Evolutionary conservation across 2,329 filamentous ascomycete genomes (phyloP), one percentile per base, ranked within the genome.

Genomic region (Trichoderma guizhouense): DNA sequence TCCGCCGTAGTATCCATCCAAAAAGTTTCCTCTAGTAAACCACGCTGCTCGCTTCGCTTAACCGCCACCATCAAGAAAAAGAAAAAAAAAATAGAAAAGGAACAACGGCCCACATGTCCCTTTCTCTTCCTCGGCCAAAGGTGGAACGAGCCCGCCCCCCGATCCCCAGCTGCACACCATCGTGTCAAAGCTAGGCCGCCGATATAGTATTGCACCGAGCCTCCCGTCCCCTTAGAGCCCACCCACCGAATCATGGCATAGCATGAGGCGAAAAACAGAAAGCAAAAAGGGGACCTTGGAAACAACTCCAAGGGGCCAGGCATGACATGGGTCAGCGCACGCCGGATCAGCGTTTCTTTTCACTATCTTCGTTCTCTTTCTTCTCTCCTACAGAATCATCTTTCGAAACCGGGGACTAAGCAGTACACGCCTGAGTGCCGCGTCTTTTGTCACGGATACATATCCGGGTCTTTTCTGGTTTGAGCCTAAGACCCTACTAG

Each of bases 121-220:
- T 32, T 30, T 24, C 36, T 43, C 36, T 14, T 28, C 55, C 55
- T 51, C 47, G 47, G 47, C 34, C 6, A 21, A 64, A 51, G n/a
- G 47, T 51, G 47, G 47, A 51, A 51, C 47, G n/a, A 21, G 36
- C 8, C 28, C 47, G 18, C 7, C 28, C 43, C 18, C 53, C 32
- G 65, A 68, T 68, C 65, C 32, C 55, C 34, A 21, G 34, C 65
- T 68, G 65, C 65, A 68, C 53, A 32, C 53, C 65, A 68, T 68
- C 26, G 9, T 32, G 34, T 47, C 53, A 21, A 8, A n/a, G 21
- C 32, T 21, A 43, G 15, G 34, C 30, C 47, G 43, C n/a, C 28
- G 30, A 26, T 36, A 55, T 30, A 26, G 21, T 34, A 39, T 58
- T 67, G 15, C 47, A 58, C 64, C n/a, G 51, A 60, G 1, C 8